A percentile compares a stretch with the other conserved stretches of the same genome.
phyloP scores from a whole-genome alignment of 2,329 filamentous ascomycete genomes.

The Penicillium nordicum region DNA sequence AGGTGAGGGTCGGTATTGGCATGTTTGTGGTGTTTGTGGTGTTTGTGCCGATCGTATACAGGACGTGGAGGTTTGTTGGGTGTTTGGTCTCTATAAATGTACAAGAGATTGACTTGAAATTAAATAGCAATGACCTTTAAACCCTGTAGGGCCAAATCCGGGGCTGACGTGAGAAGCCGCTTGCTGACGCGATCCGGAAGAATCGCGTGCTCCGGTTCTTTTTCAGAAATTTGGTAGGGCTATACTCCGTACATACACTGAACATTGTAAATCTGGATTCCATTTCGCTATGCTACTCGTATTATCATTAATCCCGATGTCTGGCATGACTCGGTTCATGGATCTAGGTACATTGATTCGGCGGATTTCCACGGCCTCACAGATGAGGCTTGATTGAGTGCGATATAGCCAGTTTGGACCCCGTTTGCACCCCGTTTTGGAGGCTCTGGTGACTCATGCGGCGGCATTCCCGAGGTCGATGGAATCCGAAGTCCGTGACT shows the following conservation, averaged over 20 bases:
- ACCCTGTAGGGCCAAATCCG: background rate
- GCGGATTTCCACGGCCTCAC: background rate
- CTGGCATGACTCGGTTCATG: slow-evolving; percentile 1
- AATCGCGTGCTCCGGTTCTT: background rate
- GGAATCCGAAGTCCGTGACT: background rate
- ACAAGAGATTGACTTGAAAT: background rate
- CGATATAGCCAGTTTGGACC: background rate
- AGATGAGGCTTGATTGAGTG: background rate
- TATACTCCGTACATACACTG: background rate
- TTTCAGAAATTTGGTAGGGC: background rate
- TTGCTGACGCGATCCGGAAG: slow-evolving; percentile 1
- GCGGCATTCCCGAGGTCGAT: background rate
- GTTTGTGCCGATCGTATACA: background rate
- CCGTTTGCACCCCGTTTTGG: background rate
- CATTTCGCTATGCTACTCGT: slow-evolving; percentile 6
- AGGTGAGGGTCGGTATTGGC: slow-evolving; percentile 1
- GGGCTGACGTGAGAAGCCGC: slow-evolving; percentile 10
- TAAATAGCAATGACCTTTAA: background rate
- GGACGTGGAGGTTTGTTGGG: background rate
- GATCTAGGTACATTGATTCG: background rate
- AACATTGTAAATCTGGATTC: background rate
- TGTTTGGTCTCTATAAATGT: background rate
- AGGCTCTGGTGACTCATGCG: background rate
- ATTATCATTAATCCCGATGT: slow-evolving; percentile 3
- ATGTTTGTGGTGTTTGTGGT: background rate